Evolutionary conservation across 805 yeast species (phyloP).

Genomic region (Dipodascopsis uninucleata): DNA sequence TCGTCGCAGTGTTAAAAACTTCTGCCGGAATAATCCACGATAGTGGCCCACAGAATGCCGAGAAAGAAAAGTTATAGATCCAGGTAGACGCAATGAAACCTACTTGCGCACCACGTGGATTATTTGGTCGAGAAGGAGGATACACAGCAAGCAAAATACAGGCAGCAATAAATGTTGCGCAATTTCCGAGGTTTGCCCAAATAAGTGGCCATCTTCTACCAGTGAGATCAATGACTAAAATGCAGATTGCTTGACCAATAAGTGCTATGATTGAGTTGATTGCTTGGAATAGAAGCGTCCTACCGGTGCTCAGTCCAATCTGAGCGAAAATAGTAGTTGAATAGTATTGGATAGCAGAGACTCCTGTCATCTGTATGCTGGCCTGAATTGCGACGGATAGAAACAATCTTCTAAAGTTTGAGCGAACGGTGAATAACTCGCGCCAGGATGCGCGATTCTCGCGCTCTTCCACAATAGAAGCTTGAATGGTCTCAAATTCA

Average conservation of each 20-base stretch:
- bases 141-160: conserved; percentile 30
- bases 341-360: neutral
- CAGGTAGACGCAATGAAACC: conserved; percentile 35
- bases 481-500: conserved; percentile 1
- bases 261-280: conserved; percentile 34
- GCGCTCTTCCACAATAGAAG: neutral
- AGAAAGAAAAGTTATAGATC: conserved; percentile 34
- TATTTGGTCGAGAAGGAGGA: conserved; percentile 28
- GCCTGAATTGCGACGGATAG: neutral
- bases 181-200: conserved; percentile 23
- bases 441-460: neutral
- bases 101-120: conserved; percentile 30
- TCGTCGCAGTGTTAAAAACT: conserved; percentile 1
- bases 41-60: conserved; percentile 32
- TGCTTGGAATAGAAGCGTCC: conserved; percentile 31
- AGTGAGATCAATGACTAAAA: conserved; percentile 28
- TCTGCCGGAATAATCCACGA: conserved; percentile 10
- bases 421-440: neutral
- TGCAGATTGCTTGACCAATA: conserved; percentile 29
- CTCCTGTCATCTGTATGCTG: conserved; percentile 1
- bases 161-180: conserved; percentile 29
- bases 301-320: conserved; percentile 26
- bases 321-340: neutral
- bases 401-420: neutral
- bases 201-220: conserved; percentile 30